phyloP scores from a whole-genome alignment of 306 rosid species.

The Medicago lupulina region DNA sequence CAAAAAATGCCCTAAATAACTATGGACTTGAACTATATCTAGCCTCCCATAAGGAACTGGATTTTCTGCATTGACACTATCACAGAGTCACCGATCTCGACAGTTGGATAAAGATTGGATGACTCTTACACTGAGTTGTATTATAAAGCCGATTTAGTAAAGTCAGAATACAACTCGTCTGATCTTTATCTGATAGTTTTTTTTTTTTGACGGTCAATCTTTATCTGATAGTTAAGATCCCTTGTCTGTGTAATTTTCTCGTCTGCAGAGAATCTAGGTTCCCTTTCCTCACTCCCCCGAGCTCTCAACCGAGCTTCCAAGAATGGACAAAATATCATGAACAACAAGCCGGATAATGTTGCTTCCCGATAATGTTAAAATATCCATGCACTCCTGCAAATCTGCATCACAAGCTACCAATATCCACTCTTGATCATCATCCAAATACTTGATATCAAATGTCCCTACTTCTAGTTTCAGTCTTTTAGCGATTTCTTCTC shows the following conservation, averaged over 20 bases:
- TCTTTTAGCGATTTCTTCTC: slow-evolving; percentile 74
- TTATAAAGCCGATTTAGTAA: neutral
- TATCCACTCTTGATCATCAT: slow-evolving; percentile 88
- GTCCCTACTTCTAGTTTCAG: slow-evolving; percentile 73
- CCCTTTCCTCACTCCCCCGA: slow-evolving; percentile 36
- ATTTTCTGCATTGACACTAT: slow-evolving; percentile 25
- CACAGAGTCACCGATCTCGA: too few relatives aligned
- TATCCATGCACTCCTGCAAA: slow-evolving; percentile 78
- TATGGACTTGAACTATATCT: slow-evolving; percentile 29
- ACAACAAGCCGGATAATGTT: slow-evolving; percentile 72
- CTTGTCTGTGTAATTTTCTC: neutral
- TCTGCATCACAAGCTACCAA: slow-evolving; percentile 84
- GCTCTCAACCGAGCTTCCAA: slow-evolving; percentile 81
- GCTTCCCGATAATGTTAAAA: slow-evolving; percentile 61
- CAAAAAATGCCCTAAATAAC: neutral
- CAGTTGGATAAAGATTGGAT: too few relatives aligned
- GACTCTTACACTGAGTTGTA: too few relatives aligned
- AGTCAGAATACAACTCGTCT: neutral
- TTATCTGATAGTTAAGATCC: neutral
- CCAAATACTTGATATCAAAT: slow-evolving; percentile 79
- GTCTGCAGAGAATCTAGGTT: neutral
- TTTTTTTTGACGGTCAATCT: too few relatives aligned
- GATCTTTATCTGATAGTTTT: neutral
- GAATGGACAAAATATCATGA: slow-evolving; percentile 62
- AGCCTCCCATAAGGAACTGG: neutral